Evolutionary conservation across 2,329 filamentous ascomycete genomes (phyloP), one percentile per base, ranked within the genome.

Genomic region (Clarireedia homoeocarpa): DNA sequence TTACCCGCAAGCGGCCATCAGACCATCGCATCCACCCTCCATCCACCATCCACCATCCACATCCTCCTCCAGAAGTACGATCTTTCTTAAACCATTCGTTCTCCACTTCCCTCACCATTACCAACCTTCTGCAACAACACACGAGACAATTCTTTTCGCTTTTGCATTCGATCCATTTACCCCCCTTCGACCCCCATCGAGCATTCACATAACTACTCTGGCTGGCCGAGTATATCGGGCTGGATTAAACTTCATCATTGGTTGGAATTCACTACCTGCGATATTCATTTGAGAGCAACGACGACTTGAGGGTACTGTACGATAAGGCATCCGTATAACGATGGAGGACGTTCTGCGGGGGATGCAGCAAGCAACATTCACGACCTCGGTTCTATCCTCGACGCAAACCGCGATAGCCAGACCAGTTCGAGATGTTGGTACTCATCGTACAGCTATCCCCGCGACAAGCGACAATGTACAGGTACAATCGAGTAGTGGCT

Each of bases 311-410:
- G 39, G 47, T 12, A 34, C 9, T 34, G 30, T 55, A 40, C 53
- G 53, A 55, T 51, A 55, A 51, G 46, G 53, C 20, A 38, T 17
- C 45, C 53, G 30, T 44, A 44, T 23, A 36, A 55, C 17, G 49
- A 62, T 64, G 63, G 60, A 59, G 52, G 60, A 60, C 52, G 53
- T 53, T 49, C 59, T 62, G 61, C 59, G 59, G 57, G 59, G 60
- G 53, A 56, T 54, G 38, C 53, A 55, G 39, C 60, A 59, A 26
- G 57, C 58, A 48, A 61, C 62, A 17, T 56, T 66, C 52, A 53
- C 55, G 40, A 66, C 64, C 6, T 61, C 63, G 23, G 27, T 55
- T 36, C 23, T 55, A 45, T 50, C 20, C 26, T 48, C 56, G 47
- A 54, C 48, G 47, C 46, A 38, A 55, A 39, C 51, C 30, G 57